phyloP scores from a whole-genome alignment of 2,329 filamentous ascomycete species.

The Pseudogymnoascus sp. region DNA sequence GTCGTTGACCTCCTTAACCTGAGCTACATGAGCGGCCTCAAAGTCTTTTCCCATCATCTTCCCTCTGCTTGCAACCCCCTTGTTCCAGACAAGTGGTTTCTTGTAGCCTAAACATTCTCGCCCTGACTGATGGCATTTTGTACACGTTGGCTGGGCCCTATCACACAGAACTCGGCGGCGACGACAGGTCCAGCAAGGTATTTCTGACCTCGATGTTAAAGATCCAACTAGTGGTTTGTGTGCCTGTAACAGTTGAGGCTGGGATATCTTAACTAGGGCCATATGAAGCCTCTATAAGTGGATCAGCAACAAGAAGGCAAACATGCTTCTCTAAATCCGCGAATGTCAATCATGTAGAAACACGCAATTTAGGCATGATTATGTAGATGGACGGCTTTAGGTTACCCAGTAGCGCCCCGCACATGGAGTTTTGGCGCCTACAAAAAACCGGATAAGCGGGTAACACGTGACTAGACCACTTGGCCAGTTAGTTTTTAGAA shows the following conservation, averaged over 20 bases:
- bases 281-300: neutral
- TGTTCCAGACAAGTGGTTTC: conserved; percentile 21
- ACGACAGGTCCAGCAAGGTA: conserved; percentile 19
- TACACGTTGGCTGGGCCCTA: conserved; percentile 17
- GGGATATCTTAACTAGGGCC: neutral
- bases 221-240: neutral
- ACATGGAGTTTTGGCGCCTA: neutral
- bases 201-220: neutral
- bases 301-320: neutral
- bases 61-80: conserved; percentile 20
- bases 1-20: neutral
- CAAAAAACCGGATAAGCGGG: neutral
- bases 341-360: neutral
- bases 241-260: neutral
- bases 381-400: neutral
- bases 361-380: neutral
- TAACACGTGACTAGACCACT: neutral
- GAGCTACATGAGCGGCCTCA: neutral
- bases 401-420: too few relatives aligned
- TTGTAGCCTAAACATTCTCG: conserved; percentile 21
- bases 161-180: conserved; percentile 21
- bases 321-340: neutral
- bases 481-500: too few relatives aligned
- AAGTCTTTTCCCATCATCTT: conserved; percentile 22
- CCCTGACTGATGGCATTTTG: conserved; percentile 17